Evolutionary conservation across 139 green algal species (phyloP), one percentile per base, ranked within the genome.

Genomic region (Chlorella sp.): DNA sequence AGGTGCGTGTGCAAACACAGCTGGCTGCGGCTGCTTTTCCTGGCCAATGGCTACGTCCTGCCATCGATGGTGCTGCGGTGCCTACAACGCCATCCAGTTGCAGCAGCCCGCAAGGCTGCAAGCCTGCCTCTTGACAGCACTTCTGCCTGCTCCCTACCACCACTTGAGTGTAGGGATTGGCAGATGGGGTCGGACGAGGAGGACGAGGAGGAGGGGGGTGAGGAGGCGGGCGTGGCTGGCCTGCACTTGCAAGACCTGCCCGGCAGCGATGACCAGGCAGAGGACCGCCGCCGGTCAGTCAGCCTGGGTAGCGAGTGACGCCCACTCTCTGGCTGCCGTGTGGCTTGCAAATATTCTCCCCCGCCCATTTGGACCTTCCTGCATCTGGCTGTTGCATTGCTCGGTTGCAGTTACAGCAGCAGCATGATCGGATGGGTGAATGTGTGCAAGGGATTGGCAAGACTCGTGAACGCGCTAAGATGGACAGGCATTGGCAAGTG

Each of bases 191-290:
- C 65, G 9, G 70, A 76, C 24, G 70, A 75, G 1, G 38, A 30
- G 38, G 69, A 76, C 4, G 70, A 54, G 24, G 70, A 36, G 24
- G 38, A 76, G 70, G 70, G n/a, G 17, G 68, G 14, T 1, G 68
- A 46, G 40, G 70, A 22, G 24, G 70, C 13, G 19, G 70, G 40
- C 17, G 40, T 24, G 9, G 70, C 24, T 24, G 70, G 70, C 70
- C 70, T 76, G 70, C 70, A 20, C 8, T 40, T 76, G 70, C 40
- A 43, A 24, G 48, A 43, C 70, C 70, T 76, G 70, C 70, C 70
- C 28, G 70, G 70, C 70, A 43, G 40, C 6, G 40, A 54, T 26
- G 65, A 38, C 22, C n/a, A 73, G 65, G 65, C 34, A 20, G 34
- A 4, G 0, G 64, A 38, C n/a, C n/a, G 34, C n/a, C 65, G 65